Conservation (phyloP, 73 alveolate genomes). For the Effrenium voratum region DNA sequence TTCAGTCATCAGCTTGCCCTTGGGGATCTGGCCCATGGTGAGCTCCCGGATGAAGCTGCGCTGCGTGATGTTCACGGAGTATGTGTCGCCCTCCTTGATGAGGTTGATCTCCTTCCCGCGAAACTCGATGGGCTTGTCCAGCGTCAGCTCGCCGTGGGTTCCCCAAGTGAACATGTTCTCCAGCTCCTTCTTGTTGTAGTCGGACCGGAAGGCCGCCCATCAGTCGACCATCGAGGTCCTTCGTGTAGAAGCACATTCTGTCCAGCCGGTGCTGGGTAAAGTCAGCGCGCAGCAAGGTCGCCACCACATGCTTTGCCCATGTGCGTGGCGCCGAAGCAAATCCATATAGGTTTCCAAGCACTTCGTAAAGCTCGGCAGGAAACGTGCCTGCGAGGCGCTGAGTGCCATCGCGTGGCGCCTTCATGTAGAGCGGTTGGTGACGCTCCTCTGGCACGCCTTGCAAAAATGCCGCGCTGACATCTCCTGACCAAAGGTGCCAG, state of each 20-base stretch:
- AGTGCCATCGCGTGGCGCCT: not conserved
- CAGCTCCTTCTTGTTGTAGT: not conserved
- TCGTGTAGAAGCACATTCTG: not conserved
- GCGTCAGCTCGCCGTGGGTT: not conserved
- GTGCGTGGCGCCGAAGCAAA: not conserved
- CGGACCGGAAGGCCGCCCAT: not conserved
- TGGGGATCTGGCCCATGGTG: not conserved
- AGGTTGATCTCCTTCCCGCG: not conserved
- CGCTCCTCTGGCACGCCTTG: not conserved
- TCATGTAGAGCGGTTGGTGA: not conserved
- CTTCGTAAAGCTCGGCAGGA: not conserved
- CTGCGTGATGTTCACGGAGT: not conserved
- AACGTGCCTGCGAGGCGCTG: not conserved
- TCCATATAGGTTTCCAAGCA: not conserved
- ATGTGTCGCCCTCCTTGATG: not conserved
- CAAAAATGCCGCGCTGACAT: conserved; percentile 15
- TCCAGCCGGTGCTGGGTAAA: not conserved
- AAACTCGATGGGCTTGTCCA: not conserved
- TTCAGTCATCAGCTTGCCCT: not conserved
- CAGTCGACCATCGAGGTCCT: not conserved
- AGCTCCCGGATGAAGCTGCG: not conserved
- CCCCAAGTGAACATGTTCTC: not conserved
- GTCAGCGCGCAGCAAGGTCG: not conserved
- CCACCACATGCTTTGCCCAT: not conserved
- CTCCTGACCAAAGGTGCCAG: conserved; percentile 24